Conservation (phyloP, 2,329 filamentous ascomycete genomes). For the Diatrype stigma region DNA sequence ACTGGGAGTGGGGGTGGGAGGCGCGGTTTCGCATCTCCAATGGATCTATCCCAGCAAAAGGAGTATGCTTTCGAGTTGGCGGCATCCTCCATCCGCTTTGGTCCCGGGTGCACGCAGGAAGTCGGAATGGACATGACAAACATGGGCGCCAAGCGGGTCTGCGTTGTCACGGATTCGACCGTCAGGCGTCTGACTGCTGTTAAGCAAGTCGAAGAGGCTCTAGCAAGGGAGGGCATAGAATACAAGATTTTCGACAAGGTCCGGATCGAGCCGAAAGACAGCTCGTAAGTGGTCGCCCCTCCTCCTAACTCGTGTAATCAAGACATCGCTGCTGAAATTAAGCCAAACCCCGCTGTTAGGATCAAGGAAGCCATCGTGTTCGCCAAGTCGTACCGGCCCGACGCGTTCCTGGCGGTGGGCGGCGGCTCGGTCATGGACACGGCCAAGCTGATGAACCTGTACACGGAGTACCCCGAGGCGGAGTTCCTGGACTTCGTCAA, state of each 20-base stretch:
- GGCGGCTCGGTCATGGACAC: slow-evolving; percentile 96
- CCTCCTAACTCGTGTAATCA: no score
- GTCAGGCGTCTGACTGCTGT: slow-evolving; percentile 83
- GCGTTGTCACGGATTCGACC: slow-evolving; percentile 84
- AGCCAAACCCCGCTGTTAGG: slow-evolving; percentile 36
- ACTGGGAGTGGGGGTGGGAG: slow-evolving; percentile 31
- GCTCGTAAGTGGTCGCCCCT: slow-evolving; percentile 57
- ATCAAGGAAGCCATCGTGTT: slow-evolving; percentile 87
- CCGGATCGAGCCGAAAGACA: slow-evolving; percentile 89
- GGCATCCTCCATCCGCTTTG: slow-evolving; percentile 89
- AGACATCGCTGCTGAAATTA: background rate
- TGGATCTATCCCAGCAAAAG: slow-evolving; percentile 68
- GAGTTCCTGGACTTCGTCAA: slow-evolving; percentile 98
- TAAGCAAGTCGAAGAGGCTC: slow-evolving; percentile 78
- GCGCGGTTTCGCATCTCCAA: slow-evolving; percentile 68
- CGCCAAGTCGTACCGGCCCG: slow-evolving; percentile 73
- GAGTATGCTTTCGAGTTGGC: slow-evolving; percentile 99
- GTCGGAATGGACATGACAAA: slow-evolving; percentile 98
- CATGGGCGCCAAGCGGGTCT: slow-evolving; percentile 79
- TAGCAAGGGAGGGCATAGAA: slow-evolving; percentile 72
- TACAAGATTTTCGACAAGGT: slow-evolving; percentile 80
- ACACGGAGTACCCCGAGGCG: slow-evolving; percentile 83
- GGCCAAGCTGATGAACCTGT: slow-evolving; percentile 97
- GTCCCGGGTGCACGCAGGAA: slow-evolving; percentile 87
- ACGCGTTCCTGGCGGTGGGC: slow-evolving; percentile 89